phyloP scores from a whole-genome alignment of 164 flowering plant genomes.

The Saururus chinensis region DNA sequence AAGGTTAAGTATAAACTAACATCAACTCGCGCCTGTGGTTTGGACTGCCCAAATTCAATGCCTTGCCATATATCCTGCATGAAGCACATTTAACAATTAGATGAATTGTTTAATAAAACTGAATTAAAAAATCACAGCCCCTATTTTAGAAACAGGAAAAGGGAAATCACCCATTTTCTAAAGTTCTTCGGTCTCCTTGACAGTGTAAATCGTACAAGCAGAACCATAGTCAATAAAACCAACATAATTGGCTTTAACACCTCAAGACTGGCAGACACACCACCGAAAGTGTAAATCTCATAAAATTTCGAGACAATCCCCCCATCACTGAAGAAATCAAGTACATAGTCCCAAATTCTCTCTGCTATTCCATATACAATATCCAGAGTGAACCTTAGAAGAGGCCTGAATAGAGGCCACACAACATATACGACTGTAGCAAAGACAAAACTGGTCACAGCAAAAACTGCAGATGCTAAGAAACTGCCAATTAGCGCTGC shows the following conservation, averaged over 20 bases:
- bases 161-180: constrained; percentile 63
- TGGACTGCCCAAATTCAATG: constrained; percentile 82
- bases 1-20: constrained; percentile 34
- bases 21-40: constrained; percentile 97
- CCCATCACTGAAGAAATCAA: constrained; percentile 48
- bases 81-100: background rate
- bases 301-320: constrained; percentile 50
- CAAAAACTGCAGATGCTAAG: constrained; percentile 73
- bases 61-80: constrained; percentile 93
- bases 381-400: constrained; percentile 40
- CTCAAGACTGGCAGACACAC: constrained; percentile 56
- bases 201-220: constrained; percentile 79
- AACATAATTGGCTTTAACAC: constrained; percentile 48
- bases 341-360: constrained; percentile 41
- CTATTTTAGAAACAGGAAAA: background rate
- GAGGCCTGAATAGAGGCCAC: constrained; percentile 65
- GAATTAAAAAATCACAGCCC: background rate
- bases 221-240: constrained; percentile 59
- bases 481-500: constrained; percentile 67
- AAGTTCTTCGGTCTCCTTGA: constrained; percentile 89
- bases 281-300: constrained; percentile 59
- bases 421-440: constrained; percentile 41
- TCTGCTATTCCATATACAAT: constrained; percentile 38
- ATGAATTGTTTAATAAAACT: background rate
- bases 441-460: constrained; percentile 58